A percentile compares a stretch with the other conserved stretches of the same genome.
phyloP scores from a whole-genome alignment of 768 basidiomycete genomes.

The Termitomyces sp. region DNA sequence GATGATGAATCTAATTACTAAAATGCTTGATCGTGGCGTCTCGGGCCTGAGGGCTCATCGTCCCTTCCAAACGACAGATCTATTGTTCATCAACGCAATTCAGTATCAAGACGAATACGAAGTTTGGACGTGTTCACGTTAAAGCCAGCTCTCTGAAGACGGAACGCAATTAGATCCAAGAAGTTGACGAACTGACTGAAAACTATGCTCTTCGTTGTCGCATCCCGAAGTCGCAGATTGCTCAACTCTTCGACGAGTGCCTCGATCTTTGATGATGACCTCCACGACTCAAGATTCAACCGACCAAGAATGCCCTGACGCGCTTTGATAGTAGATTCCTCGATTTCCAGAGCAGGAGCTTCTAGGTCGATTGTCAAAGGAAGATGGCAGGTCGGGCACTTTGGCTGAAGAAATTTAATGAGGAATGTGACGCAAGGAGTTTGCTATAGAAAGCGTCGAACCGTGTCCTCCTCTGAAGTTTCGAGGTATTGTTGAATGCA shows the following conservation, averaged over 20 bases:
- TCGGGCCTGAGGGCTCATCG: constrained; percentile 94
- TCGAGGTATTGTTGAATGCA: constrained; percentile 93
- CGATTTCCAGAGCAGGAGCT: constrained; percentile 83
- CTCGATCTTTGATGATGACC: constrained; percentile 96
- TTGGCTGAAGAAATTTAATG: constrained; percentile 45
- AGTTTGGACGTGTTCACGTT: constrained; percentile 42
- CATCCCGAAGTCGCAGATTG: constrained; percentile 76
- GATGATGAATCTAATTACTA: constrained; percentile 43
- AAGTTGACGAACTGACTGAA: constrained; percentile 96
- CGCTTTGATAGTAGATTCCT: constrained; percentile 41
- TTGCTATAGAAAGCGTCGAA: constrained; percentile 25
- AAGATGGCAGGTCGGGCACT: constrained; percentile 92
- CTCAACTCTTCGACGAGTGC: constrained; percentile 91
- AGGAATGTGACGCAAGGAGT: background rate
- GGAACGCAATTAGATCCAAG: constrained; percentile 87
- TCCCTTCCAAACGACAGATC: constrained; percentile 93
- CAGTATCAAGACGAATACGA: background rate
- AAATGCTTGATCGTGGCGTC: constrained; percentile 94
- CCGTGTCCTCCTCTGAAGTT: constrained; percentile 57
- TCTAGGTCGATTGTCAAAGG: constrained; percentile 94
- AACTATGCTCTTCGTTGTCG: constrained; percentile 93
- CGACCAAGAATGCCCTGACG: constrained; percentile 94
- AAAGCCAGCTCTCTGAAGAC: constrained; percentile 90
- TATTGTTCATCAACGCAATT: constrained; percentile 21
- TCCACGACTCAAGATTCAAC: constrained; percentile 83